These are phyloP conservation scores for Sporothrix luriei DNA, from an alignment of 2,329 filamentous ascomycete species.

Conservation along the genomic window DNA sequence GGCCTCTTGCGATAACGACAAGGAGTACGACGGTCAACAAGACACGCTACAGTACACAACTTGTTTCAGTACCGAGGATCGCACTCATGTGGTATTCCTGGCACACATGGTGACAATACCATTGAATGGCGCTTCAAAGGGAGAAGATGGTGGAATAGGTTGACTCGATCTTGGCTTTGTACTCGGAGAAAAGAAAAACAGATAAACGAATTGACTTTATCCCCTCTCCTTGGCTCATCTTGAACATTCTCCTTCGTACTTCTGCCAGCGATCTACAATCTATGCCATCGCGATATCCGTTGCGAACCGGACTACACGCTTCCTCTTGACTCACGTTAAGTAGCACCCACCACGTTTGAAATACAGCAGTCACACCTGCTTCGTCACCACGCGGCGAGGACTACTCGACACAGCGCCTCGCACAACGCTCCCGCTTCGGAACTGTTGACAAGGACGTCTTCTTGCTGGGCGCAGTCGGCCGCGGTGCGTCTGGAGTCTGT, in stretches of 20 bases:
- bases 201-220: not conserved
- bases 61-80: not conserved
- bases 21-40: not conserved
- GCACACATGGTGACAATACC: not conserved
- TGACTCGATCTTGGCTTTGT: not conserved
- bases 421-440: conserved; percentile 19
- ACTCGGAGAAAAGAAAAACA: not conserved
- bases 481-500: not conserved
- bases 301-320: not conserved
- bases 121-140: not conserved
- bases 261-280: not conserved
- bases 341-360: not conserved
- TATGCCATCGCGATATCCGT: not conserved
- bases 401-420: conserved; percentile 10
- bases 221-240: not conserved
- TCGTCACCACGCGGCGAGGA: conserved; percentile 4
- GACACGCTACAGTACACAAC: not conserved
- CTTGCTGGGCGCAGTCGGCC: not conserved
- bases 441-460: conserved; percentile 9
- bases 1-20: not conserved
- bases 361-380: not conserved
- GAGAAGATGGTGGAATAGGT: not conserved
- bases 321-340: not conserved
- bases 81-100: not conserved
- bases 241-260: not conserved